Conservation (phyloP, 2,329 filamentous ascomycete species). For the Davidsoniella australis region DNA sequence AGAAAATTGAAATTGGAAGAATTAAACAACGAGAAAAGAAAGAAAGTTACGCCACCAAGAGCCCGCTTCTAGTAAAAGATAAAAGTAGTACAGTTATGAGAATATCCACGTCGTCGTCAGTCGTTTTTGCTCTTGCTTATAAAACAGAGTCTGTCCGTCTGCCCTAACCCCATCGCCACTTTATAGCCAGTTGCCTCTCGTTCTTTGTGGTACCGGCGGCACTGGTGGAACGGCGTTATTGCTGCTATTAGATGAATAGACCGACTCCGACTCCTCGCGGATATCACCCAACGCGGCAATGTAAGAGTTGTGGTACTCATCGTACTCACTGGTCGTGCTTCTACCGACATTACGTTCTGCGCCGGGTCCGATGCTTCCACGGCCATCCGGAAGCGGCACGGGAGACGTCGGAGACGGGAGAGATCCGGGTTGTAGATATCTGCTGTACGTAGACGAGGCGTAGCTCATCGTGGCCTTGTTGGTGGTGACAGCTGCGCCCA, state of each 20-base stretch:
- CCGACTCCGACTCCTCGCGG: constrained; percentile 17
- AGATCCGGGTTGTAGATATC: constrained; percentile 9
- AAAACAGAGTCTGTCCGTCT: no score
- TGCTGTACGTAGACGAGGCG: constrained; percentile 11
- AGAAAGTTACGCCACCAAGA: no score
- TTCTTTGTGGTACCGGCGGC: constrained; percentile 6
- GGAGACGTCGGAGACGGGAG: constrained; percentile 11
- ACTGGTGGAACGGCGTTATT: neutral
- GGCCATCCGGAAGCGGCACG: constrained; percentile 2
- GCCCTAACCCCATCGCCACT: constrained; percentile 4
- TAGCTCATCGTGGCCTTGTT: constrained; percentile 9
- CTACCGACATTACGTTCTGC: constrained; percentile 16
- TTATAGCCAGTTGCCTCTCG: constrained; percentile 9
- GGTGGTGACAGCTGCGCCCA: constrained; percentile 6
- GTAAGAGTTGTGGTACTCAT: constrained; percentile 29
- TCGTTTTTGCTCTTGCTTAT: no score
- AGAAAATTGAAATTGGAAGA: no score
- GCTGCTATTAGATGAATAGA: constrained; percentile 1
- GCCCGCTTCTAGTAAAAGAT: no score
- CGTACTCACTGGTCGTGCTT: constrained; percentile 18
- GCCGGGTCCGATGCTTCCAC: constrained; percentile 8
- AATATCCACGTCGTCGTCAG: no score
- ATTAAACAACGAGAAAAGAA: no score
- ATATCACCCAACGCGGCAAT: constrained; percentile 24
- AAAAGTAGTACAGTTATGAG: no score